These are phyloP conservation scores for Trichosporon inkin DNA, from an alignment of 1,284 basidiomycete genomes.

Conservation along the genomic window DNA sequence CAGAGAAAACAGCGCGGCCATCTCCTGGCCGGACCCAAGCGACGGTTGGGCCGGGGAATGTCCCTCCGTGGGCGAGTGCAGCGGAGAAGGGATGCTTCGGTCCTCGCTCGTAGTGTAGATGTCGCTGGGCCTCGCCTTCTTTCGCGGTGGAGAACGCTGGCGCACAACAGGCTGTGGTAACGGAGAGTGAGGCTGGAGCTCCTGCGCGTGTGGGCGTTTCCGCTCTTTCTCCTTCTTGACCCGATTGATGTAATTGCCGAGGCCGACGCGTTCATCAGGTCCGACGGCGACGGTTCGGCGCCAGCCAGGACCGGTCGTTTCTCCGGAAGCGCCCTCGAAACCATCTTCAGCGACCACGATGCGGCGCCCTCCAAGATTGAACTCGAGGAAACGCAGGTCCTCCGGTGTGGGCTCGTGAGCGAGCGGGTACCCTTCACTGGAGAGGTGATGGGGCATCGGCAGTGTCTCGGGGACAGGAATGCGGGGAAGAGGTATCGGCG, in stretches of 20 bases:
- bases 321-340: constrained; percentile 9
- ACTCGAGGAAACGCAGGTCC: constrained; percentile 42
- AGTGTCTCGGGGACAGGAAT: constrained; percentile 37
- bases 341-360: constrained; percentile 46
- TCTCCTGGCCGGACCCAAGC: constrained; percentile 41
- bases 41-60: constrained; percentile 15
- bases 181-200: not conserved
- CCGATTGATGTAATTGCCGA: constrained; percentile 26
- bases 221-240: constrained; percentile 39
- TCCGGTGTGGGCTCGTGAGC: constrained; percentile 42
- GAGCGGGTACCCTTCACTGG: constrained; percentile 40
- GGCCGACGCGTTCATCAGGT: constrained; percentile 23
- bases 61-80: constrained; percentile 29
- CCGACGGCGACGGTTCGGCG: constrained; percentile 25
- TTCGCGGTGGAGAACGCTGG: constrained; percentile 37
- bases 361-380: constrained; percentile 40
- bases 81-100: constrained; percentile 27
- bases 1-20: constrained; percentile 46
- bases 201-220: constrained; percentile 32
- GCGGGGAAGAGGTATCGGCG: constrained; percentile 44
- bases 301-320: constrained; percentile 26
- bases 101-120: constrained; percentile 6
- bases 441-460: constrained; percentile 30
- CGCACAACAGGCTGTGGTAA: constrained; percentile 7
- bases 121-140: constrained; percentile 35